Evolutionary conservation across 2,329 filamentous ascomycete genomes (phyloP), one percentile per base, ranked within the genome.

Genomic region (Drechslerella dactyloides): DNA sequence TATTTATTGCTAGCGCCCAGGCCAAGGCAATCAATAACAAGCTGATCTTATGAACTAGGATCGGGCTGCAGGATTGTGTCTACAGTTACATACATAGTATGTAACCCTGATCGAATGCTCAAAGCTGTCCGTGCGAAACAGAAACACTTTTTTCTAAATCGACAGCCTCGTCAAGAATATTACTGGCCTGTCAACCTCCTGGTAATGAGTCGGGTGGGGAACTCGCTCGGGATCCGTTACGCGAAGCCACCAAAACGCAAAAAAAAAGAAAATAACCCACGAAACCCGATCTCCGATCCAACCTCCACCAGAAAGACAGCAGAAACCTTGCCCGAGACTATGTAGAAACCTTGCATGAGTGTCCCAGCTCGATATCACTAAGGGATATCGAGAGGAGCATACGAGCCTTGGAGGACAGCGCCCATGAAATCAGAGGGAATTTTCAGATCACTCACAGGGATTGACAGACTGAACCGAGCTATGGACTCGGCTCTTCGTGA

Each of bases 81-180:
- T n/a, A n/a, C n/a, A n/a, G n/a, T n/a, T n/a, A n/a, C n/a, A n/a
- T n/a, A n/a, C n/a, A 33, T 33, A 17, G 37, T 19, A 37, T 27
- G 44, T 17, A 37, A n/a, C 40, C 50, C 50, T 21, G 53, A 59
- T 54, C 33, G 60, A 17, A 62, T 23, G 51, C 54, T 50, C 46
- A 37, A 48, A 46, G 54, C 65, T 52, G 65, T 69, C 65, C 65
- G 58, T 69, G 65, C 65, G 35, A 69, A 54, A 21, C 7, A 5
- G n/a, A 19, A 48, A 48, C 40, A 21, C 15, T 23, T 19, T 19
- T 3, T 2, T 5, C 3, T 48, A 48, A 48, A 17, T 3, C 27
- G 8, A 33, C 27, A 4, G 27, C 27, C 27, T 33, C 27, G 8
- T 33, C 27, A n/a, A n/a, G n/a, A n/a, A n/a, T n/a, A 48, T 48